A percentile compares a stretch with the other conserved stretches of the same genome.
These are phyloP conservation scores for Clarireedia sp. DNA, from an alignment of 2,329 filamentous ascomycete genomes.

Conservation along the genomic window DNA sequence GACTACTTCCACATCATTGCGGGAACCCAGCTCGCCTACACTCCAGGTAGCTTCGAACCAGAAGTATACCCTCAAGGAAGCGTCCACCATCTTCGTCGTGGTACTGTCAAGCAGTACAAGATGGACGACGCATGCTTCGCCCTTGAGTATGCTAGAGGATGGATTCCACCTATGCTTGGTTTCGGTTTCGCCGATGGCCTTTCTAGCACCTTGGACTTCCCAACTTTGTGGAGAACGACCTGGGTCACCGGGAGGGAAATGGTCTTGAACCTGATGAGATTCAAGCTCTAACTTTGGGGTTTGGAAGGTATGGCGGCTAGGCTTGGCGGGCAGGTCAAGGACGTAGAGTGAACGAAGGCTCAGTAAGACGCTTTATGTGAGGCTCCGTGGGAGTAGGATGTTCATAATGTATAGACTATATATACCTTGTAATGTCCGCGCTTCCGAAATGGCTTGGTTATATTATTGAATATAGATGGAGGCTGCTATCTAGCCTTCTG, in stretches of 20 bases:
- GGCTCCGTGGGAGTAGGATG: background rate
- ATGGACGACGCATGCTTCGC: slow-evolving; percentile 73
- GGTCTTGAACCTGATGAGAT: slow-evolving; percentile 57
- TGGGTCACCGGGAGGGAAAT: slow-evolving; percentile 69
- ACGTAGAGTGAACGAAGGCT: background rate
- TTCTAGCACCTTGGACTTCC: slow-evolving; percentile 73
- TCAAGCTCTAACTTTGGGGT: background rate
- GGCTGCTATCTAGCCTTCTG: no score
- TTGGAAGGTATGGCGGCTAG: background rate
- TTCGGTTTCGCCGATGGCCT: slow-evolving; percentile 82
- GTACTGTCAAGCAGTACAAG: slow-evolving; percentile 73
- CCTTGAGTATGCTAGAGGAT: slow-evolving; percentile 76
- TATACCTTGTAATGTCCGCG: background rate
- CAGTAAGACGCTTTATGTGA: background rate
- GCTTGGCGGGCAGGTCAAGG: background rate
- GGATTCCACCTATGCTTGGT: slow-evolving; percentile 88
- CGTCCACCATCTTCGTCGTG: slow-evolving; percentile 65
- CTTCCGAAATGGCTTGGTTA: no score
- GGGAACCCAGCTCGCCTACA: slow-evolving; percentile 70
- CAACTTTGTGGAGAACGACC: slow-evolving; percentile 75
- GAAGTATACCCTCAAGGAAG: slow-evolving; percentile 63
- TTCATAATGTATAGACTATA: slow-evolving; percentile 1
- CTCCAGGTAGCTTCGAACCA: slow-evolving; percentile 56
- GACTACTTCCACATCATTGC: slow-evolving; percentile 90
- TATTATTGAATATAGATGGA: background rate